These are phyloP conservation scores for Penicillium chermesinum DNA, from an alignment of 495 filamentous ascomycete genomes.

Conservation along the genomic window DNA sequence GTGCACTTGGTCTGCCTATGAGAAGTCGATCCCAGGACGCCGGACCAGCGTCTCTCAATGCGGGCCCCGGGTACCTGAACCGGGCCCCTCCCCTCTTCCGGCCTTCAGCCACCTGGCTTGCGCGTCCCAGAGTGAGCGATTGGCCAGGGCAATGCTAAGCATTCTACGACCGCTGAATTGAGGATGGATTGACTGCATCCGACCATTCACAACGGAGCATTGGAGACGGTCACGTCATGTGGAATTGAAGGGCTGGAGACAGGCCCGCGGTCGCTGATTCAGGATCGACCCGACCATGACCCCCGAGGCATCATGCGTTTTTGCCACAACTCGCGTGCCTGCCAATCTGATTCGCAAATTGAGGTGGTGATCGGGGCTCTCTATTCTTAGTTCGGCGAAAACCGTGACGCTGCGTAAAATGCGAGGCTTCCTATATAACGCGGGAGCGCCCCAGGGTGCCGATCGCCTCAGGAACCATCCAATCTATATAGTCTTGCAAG, in stretches of 20 bases:
- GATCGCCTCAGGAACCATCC: not conserved
- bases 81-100: not conserved
- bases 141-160: constrained; percentile 22
- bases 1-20: too few relatives aligned
- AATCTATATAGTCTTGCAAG: not conserved
- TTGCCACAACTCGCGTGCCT: constrained; percentile 25
- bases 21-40: too few relatives aligned
- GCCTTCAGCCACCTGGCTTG: constrained; percentile 24
- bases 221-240: constrained; percentile 18
- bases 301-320: constrained; percentile 2
- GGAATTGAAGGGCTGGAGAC: constrained; percentile 8
- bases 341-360: constrained; percentile 3
- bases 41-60: constrained; percentile 1
- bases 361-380: not conserved
- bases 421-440: not conserved
- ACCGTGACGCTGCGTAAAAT: not conserved
- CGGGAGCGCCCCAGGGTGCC: too few relatives aligned
- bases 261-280: constrained; percentile 8
- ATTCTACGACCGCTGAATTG: constrained; percentile 14
- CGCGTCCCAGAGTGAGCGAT: constrained; percentile 16
- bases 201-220: constrained; percentile 10
- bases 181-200: constrained; percentile 1
- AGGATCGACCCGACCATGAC: constrained; percentile 16
- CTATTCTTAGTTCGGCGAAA: constrained; percentile 18
- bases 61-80: constrained; percentile 9